Evolutionary conservation across 306 rosid species (phyloP), one percentile per base, ranked within the genome.

Genomic region (Begonia masoniana): DNA sequence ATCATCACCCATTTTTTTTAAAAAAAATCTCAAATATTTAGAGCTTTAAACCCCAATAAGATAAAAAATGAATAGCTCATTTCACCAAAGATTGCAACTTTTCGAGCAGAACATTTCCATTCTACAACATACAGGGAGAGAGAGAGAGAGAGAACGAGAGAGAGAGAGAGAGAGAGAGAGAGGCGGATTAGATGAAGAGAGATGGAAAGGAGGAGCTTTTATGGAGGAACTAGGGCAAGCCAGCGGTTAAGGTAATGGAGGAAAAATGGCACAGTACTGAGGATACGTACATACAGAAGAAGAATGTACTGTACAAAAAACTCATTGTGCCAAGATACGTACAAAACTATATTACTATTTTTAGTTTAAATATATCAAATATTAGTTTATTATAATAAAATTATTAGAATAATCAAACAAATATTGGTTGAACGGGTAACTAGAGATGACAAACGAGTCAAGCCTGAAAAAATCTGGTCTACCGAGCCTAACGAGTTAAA

Each of bases 1-100:
- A 57, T 60, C 66, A 42, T 62, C 80, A 41, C 70, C 84, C 95
- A 88, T 82, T 73, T 26, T 26, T 3, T 26, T 6, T 31, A 3
- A 31, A 68, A 49, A 64, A 50, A 41, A 66, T 50, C 62, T 47
- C 56, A 61, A 26, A 68, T 61, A 68, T 17, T 13, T 43, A 9
- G 7, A 55, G 54, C 50, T 41, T 53, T 7, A 43, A 66, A 79
- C 55, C 55, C 65, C 62, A 70, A 52, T 14, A 76, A 57, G 31
- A 64, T 51, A 65, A 76, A 69, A 59, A 59, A 2, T 43, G 1
- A 1, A 9, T 12, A 43, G 47, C 3, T 43, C 6, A 12, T 45
- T 45, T 45, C 13, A 45, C 49, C 49, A 45, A 45, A 45, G 14
- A 45, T 45, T 45, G 13, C 39, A 31, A 31, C 39, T 0, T 31